phyloP scores from a whole-genome alignment of 139 green algal species.

The Nannochloris sp. region DNA sequence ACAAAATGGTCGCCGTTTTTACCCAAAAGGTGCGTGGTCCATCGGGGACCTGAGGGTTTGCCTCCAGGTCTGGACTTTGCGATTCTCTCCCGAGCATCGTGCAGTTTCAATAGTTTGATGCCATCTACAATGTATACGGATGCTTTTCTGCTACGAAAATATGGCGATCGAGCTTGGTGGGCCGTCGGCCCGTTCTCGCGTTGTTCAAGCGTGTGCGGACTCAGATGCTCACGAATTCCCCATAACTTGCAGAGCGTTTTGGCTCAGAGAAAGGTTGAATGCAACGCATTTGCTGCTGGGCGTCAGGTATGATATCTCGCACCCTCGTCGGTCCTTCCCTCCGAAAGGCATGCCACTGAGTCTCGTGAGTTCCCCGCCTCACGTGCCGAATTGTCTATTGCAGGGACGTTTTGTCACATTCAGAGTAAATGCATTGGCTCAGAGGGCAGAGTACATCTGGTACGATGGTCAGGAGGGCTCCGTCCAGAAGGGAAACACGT shows the following conservation, averaged over 20 bases:
- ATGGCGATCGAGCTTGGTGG: no score
- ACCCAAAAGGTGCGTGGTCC: not conserved
- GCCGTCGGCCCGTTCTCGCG: no score
- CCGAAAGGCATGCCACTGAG: no score
- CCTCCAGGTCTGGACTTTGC: no score
- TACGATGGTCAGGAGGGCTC: slow-evolving; percentile 59
- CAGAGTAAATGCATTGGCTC: slow-evolving; percentile 36
- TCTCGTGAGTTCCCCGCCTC: no score
- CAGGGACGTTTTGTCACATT: slow-evolving; percentile 29
- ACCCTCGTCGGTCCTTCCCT: no score
- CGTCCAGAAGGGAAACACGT: slow-evolving; percentile 35
- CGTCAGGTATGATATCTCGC: not conserved
- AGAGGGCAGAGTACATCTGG: slow-evolving; percentile 70
- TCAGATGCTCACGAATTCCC: not conserved
- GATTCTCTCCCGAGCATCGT: no score
- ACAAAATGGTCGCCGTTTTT: not conserved
- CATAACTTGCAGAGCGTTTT: not conserved
- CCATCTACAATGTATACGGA: no score
- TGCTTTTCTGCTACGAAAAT: no score
- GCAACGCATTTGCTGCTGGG: not conserved
- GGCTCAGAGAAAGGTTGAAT: slow-evolving; percentile 8
- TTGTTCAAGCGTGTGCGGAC: no score
- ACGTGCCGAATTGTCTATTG: not conserved
- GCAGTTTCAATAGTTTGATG: no score
- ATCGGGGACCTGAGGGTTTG: no score